Evolutionary conservation across 345 rosid genomes (phyloP).

Genomic region (Adansonia digitata): DNA sequence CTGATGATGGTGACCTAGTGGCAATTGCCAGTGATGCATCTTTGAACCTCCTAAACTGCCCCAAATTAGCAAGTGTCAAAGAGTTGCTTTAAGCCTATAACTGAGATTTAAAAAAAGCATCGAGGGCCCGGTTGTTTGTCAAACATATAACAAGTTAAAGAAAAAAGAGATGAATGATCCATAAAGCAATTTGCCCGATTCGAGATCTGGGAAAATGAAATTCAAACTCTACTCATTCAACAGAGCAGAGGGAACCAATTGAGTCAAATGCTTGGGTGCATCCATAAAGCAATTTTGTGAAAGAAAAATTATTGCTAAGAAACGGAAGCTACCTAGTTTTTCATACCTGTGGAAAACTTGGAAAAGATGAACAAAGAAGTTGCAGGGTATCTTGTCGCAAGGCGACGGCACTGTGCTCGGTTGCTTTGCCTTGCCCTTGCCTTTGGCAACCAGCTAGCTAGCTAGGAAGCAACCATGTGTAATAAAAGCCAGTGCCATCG

Average conservation of each 20-base stretch:
- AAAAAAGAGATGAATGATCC: neutral
- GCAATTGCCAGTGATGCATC: neutral
- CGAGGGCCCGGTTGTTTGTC: neutral
- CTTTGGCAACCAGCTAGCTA: no score
- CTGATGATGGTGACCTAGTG: no score
- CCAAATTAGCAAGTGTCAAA: neutral
- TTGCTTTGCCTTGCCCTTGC: no score
- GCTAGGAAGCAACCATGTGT: no score
- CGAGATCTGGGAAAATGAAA: no score
- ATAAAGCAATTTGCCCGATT: no score
- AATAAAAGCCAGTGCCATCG: conserved; percentile 11
- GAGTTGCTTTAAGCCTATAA: neutral
- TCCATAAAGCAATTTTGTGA: no score
- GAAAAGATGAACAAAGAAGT: neutral
- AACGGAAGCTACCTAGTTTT: neutral
- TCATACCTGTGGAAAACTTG: neutral
- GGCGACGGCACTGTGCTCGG: conserved; percentile 32
- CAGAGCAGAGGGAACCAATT: no score
- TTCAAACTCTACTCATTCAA: no score
- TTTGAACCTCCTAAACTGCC: no score
- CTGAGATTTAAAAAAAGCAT: neutral
- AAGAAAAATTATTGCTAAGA: neutral
- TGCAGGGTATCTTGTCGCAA: conserved; percentile 32
- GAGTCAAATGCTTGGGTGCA: no score
- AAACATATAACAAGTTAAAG: neutral